Percentiles rank a stretch among this genome's conserved stretches.
phyloP scores from a whole-genome alignment of 179 eudicot species.

The Beta lomatogona region DNA sequence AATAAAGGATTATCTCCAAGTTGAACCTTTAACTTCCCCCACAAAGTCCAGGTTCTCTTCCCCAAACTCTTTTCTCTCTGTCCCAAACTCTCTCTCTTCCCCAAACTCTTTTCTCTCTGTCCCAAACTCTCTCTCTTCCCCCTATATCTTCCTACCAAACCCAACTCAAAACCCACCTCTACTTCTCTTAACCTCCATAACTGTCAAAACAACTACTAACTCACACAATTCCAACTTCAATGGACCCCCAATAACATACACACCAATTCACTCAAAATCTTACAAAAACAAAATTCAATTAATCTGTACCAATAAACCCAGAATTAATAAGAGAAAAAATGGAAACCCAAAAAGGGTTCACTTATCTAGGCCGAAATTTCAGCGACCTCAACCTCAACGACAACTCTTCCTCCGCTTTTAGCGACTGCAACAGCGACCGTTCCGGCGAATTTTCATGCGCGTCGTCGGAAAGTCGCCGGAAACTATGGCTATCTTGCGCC shows the following conservation, averaged over 20 bases:
- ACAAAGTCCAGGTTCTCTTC: slow-evolving; percentile 16
- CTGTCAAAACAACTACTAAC: neutral
- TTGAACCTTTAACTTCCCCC: neutral
- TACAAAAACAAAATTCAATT: neutral
- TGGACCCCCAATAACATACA: neutral
- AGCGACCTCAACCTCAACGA: slow-evolving; percentile 42
- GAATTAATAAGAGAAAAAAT: neutral
- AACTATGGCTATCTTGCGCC: slow-evolving; percentile 59
- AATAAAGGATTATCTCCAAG: too few relatives aligned
- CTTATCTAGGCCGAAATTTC: slow-evolving; percentile 61
- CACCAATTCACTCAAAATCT: neutral
- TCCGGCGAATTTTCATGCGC: slow-evolving; percentile 74
- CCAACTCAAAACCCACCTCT: neutral
- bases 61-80: neutral
- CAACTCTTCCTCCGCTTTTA: slow-evolving; percentile 69
- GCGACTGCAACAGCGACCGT: slow-evolving; percentile 81
- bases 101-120: neutral
- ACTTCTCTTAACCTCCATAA: neutral
- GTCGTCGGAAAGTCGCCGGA: slow-evolving; percentile 50
- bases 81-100: neutral
- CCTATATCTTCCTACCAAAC: slow-evolving; percentile 1
- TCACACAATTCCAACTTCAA: neutral
- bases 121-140: neutral
- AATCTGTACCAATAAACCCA: neutral
- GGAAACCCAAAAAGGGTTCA: slow-evolving; percentile 51